phyloP scores from a whole-genome alignment of 1,284 basidiomycete genomes.

The Fomitiporia mediterranea region DNA sequence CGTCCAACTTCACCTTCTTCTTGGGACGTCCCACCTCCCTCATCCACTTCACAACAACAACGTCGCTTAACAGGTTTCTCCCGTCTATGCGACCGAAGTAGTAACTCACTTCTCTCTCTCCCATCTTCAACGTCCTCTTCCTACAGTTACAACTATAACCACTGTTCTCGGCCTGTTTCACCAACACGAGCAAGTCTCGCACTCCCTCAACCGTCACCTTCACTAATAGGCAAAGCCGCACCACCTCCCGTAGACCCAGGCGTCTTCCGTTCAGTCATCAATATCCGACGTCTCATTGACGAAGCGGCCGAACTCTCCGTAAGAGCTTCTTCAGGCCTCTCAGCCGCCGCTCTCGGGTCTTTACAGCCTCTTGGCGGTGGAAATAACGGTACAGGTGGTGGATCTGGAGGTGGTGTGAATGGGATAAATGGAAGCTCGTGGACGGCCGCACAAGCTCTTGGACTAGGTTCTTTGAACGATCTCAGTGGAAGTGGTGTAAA shows the following conservation, averaged over 20 bases:
- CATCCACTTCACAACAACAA: too few relatives aligned
- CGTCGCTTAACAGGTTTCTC: constrained; percentile 25
- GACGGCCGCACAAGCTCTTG: constrained; percentile 55
- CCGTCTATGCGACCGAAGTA: constrained; percentile 37
- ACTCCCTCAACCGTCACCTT: constrained; percentile 1
- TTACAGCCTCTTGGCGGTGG: constrained; percentile 38
- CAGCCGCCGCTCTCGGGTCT: constrained; percentile 62
- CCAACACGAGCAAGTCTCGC: constrained; percentile 34
- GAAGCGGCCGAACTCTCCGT: constrained; percentile 80
- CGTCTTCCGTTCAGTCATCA: constrained; percentile 67
- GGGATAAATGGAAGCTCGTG: constrained; percentile 40
- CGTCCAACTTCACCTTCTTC: constrained; percentile 23
- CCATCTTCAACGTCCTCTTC: constrained; percentile 49
- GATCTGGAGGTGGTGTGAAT: constrained; percentile 25
- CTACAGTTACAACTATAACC: too few relatives aligned
- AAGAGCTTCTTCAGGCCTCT: constrained; percentile 73
- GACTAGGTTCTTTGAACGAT: constrained; percentile 48
- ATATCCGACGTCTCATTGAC: constrained; percentile 74
- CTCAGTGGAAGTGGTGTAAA: constrained; percentile 38
- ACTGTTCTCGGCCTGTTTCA: constrained; percentile 40
- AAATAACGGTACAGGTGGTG: too few relatives aligned
- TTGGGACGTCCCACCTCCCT: constrained; percentile 22
- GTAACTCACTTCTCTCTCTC: too few relatives aligned
- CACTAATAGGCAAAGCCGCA: constrained; percentile 21
- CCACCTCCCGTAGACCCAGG: constrained; percentile 83